These are phyloP conservation scores for Citrus sinensis DNA, from an alignment of 345 rosid genomes.

Conservation along the genomic window DNA sequence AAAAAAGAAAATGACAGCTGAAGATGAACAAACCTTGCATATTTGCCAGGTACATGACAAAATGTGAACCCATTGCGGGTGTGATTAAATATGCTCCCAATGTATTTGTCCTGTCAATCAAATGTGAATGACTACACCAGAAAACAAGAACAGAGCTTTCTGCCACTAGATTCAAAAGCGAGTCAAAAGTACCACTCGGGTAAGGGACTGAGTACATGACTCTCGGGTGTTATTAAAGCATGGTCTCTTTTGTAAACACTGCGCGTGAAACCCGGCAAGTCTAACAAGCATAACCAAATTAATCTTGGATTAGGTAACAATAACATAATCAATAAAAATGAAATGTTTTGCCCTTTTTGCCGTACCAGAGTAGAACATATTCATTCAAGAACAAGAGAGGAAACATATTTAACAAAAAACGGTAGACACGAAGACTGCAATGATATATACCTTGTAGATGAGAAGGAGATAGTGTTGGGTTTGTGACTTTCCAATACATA, in stretches of 20 bases:
- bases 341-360: too few species aligned
- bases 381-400: not conserved
- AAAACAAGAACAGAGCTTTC: slow-evolving; percentile 2
- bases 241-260: slow-evolving; percentile 78
- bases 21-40: slow-evolving; percentile 63
- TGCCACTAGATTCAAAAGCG: slow-evolving; percentile 6
- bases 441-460: slow-evolving; percentile 62
- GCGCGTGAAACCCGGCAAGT: slow-evolving; percentile 88
- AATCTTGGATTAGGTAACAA: not conserved
- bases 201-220: slow-evolving; percentile 89
- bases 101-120: slow-evolving; percentile 65
- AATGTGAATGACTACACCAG: slow-evolving; percentile 17
- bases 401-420: not conserved
- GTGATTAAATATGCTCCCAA: slow-evolving; percentile 83
- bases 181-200: slow-evolving; percentile 65
- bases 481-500: slow-evolving; percentile 77
- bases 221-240: slow-evolving; percentile 87
- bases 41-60: slow-evolving; percentile 84
- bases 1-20: not conserved
- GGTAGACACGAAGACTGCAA: not conserved
- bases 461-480: slow-evolving; percentile 86
- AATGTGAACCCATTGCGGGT: slow-evolving; percentile 89
- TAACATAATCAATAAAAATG: not conserved
- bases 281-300: slow-evolving; percentile 39
- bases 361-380: not conserved